phyloP scores from a whole-genome alignment of 257 asterid species.

The Nicotiana sylvestris region DNA sequence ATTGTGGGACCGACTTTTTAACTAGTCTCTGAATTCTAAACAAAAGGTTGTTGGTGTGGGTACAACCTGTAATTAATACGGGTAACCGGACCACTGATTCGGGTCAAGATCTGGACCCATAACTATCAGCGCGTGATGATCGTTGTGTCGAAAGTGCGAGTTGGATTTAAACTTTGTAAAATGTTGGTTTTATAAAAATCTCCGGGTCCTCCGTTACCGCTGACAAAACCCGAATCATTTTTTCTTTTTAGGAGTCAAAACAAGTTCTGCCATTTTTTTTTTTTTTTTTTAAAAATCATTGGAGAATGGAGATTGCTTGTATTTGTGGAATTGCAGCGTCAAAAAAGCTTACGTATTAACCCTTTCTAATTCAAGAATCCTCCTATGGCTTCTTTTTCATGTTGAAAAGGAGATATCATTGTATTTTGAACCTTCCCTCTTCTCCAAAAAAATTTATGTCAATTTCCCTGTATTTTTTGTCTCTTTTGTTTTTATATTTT shows the following conservation, averaged over 20 bases:
- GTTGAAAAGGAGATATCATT: conserved; percentile 7
- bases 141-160: not conserved
- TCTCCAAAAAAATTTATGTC: not conserved
- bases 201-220: conserved; percentile 61
- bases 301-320: conserved; percentile 11
- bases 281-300: not conserved
- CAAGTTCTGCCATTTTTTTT: not conserved
- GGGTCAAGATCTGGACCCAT: not conserved
- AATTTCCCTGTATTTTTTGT: not conserved
- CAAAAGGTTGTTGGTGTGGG: conserved; percentile 21
- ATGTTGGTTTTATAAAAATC: conserved; percentile 17
- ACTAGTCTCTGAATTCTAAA: conserved; percentile 19
- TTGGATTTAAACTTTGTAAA: not conserved
- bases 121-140: conserved; percentile 7
- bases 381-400: not conserved
- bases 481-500: not conserved
- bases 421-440: not conserved
- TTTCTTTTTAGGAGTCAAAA: not conserved
- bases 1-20: conserved; percentile 11
- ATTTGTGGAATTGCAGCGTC: not conserved
- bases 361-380: conserved; percentile 1
- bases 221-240: conserved; percentile 31
- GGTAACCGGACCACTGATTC: not conserved
- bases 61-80: conserved; percentile 23
- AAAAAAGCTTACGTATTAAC: conserved; percentile 5